Evolutionary conservation across 306 rosid genomes (phyloP).

Genomic region (Adenanthera pavonina): DNA sequence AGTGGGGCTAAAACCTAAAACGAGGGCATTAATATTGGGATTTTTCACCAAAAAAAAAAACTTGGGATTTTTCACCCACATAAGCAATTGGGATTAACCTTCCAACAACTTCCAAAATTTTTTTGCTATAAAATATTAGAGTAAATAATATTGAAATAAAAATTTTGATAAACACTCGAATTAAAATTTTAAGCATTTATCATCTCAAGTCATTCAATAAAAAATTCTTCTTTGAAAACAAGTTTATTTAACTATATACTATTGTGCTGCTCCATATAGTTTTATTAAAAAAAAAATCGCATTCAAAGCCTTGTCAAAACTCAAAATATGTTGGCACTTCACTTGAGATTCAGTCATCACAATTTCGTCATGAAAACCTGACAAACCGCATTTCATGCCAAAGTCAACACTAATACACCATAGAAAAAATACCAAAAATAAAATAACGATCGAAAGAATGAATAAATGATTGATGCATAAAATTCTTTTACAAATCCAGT

Average conservation of each 20-base stretch:
- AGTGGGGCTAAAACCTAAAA: too few species aligned
- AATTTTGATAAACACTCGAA: too few species aligned
- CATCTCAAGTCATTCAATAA: background rate
- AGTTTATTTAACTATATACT: background rate
- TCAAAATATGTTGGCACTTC: background rate
- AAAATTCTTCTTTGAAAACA: background rate
- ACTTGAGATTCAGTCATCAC: background rate
- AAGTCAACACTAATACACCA: background rate
- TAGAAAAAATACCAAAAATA: background rate
- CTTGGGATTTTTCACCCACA: too few species aligned
- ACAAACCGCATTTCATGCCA: background rate
- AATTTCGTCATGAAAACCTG: background rate
- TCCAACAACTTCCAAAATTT: too few species aligned
- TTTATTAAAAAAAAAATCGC: too few species aligned
- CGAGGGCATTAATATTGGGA: too few species aligned
- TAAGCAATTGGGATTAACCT: too few species aligned
- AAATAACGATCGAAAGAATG: conserved; percentile 49
- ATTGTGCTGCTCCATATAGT: background rate
- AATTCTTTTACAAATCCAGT: background rate
- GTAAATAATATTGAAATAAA: too few species aligned
- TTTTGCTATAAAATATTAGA: too few species aligned
- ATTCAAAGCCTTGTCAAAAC: background rate
- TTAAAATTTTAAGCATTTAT: too few species aligned
- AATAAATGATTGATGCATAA: conserved; percentile 41
- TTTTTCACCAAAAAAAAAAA: too few species aligned